Conservation (phyloP, 495 filamentous ascomycete species). For the Penicillium nucicola region DNA sequence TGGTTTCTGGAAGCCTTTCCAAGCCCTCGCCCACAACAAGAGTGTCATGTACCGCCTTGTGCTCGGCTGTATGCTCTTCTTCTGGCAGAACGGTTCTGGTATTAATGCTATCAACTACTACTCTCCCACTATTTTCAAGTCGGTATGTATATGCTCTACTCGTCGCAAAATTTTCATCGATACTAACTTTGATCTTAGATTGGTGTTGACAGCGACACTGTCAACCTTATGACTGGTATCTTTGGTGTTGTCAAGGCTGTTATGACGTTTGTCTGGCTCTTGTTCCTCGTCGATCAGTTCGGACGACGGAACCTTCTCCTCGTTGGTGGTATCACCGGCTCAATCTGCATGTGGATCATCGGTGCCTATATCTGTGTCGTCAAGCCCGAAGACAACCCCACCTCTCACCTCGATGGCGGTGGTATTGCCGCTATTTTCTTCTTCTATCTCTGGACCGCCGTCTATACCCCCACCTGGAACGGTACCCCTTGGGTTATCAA, state of each 20-base stretch:
- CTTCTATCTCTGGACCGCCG: constrained; percentile 75
- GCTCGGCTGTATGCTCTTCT: constrained; percentile 63
- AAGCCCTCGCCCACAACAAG: constrained; percentile 41
- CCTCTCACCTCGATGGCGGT: constrained; percentile 41
- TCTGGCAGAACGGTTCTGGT: constrained; percentile 64
- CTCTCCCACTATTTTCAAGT: constrained; percentile 55
- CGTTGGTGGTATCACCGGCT: constrained; percentile 65
- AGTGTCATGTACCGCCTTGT: constrained; percentile 61
- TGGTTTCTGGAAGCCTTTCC: constrained; percentile 68
- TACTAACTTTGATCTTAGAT: constrained; percentile 25
- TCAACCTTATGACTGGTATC: constrained; percentile 46
- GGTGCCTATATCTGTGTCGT: constrained; percentile 63
- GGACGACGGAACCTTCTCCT: constrained; percentile 67
- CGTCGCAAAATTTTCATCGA: not conserved
- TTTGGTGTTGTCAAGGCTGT: constrained; percentile 52
- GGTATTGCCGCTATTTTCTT: constrained; percentile 71
- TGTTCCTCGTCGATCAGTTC: constrained; percentile 68
- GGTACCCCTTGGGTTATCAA: constrained; percentile 65
- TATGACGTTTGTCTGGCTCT: constrained; percentile 59
- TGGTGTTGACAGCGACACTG: constrained; percentile 42
- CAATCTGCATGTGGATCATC: constrained; percentile 71
- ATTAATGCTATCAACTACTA: constrained; percentile 72
- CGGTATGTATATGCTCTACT: constrained; percentile 7
- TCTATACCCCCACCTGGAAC: constrained; percentile 74
- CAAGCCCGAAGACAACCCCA: constrained; percentile 43